phyloP scores from a whole-genome alignment of 768 basidiomycete species.

The Sarcomyxa edulis region DNA sequence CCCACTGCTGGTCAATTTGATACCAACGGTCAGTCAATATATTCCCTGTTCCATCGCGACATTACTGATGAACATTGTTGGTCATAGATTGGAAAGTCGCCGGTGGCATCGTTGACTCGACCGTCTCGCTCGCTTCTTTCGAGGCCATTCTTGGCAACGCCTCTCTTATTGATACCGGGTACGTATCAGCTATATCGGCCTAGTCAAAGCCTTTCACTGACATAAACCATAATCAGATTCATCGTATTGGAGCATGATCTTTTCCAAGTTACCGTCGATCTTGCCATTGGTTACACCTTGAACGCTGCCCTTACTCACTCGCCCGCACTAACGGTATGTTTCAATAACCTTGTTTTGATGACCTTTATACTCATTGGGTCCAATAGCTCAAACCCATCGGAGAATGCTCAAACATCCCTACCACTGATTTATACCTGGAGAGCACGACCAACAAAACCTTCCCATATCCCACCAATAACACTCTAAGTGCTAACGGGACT shows the following conservation, averaged over 20 bases:
- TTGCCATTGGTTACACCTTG: slow-evolving; percentile 85
- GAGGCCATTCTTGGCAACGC: slow-evolving; percentile 70
- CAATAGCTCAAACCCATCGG: slow-evolving; percentile 77
- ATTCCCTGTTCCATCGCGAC: background rate
- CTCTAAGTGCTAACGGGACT: background rate
- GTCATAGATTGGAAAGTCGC: slow-evolving; percentile 80
- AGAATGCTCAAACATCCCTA: slow-evolving; percentile 60
- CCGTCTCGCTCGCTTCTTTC: slow-evolving; percentile 64
- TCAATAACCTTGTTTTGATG: background rate
- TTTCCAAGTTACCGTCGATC: slow-evolving; percentile 79
- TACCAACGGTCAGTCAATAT: slow-evolving; percentile 53
- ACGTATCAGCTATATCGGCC: slow-evolving; percentile 10
- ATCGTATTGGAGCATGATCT: slow-evolving; percentile 89
- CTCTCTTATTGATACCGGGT: slow-evolving; percentile 55
- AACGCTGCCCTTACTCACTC: slow-evolving; percentile 64
- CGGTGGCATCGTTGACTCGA: slow-evolving; percentile 64
- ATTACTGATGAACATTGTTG: slow-evolving; percentile 1
- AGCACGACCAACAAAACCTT: slow-evolving; percentile 69
- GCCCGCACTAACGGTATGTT: slow-evolving; percentile 58
- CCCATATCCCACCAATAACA: slow-evolving; percentile 28
- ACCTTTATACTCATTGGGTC: too few species aligned
- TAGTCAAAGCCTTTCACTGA: background rate
- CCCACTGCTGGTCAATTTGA: slow-evolving; percentile 55
- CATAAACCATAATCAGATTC: slow-evolving; percentile 43
- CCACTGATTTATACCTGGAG: slow-evolving; percentile 77